Evolutionary conservation across 805 yeast species (phyloP), one percentile per base, ranked within the genome.

Genomic region (Pichia eremophila): DNA sequence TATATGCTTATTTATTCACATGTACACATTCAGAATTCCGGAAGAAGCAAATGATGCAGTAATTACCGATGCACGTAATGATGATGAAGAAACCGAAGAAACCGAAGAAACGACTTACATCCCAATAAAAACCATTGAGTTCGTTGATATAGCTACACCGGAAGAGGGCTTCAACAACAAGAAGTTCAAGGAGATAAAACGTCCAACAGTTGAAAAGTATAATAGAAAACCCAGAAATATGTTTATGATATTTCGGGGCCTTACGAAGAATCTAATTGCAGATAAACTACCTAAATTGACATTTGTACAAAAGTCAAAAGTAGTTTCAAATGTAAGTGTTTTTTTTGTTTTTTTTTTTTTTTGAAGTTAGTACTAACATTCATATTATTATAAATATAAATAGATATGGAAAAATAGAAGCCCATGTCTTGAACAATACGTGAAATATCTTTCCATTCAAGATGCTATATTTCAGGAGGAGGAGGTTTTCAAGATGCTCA

Each of bases 211-310:
- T 12, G 43, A 50, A 32, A 15, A 39, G n/a, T 32, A 39, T 18
- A 12, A 31, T 6, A 40, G 49, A 17, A 50, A 48, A 36, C 54
- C 54, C 5, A 44, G 48, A 38, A 51, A 51, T 38, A 47, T 37
- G n/a, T 51, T 51, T 27, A 39, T 51, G 31, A 44, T 51, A 4
- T 50, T 45, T 19, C 43, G 53, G 32, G 35, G 51, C 2, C 25
- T 46, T 10, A 44, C 40, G 14, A 39, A 46, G 19, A 18, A 28
- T 25, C 12, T 38, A 7, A 41, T 51, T 25, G 4, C 14, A 18
- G 15, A 22, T 0, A 44, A 36, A 22, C 32, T 43, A 14, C 39
- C 45, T 9, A 14, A 27, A 5, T 22, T 40, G 5, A 14, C 37
- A n/a, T 43, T 40, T 27, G n/a, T 39, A 29, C 42, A 45, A 17